phyloP scores from a whole-genome alignment of 768 basidiomycete genomes.

The Mycena filopes region DNA sequence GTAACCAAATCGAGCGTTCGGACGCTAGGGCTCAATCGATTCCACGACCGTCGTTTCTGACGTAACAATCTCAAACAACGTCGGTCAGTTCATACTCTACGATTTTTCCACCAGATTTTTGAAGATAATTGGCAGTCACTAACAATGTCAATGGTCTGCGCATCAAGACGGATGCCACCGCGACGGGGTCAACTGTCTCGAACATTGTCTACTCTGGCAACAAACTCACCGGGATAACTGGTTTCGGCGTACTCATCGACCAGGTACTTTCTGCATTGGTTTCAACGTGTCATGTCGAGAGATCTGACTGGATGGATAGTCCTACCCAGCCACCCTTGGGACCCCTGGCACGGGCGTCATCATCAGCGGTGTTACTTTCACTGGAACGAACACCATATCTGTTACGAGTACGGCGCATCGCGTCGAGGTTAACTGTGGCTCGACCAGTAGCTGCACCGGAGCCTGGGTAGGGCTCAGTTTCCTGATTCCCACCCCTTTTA shows the following conservation, averaged over 20 bases:
- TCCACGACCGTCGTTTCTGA: slow-evolving; percentile 19
- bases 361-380: slow-evolving; percentile 31
- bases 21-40: slow-evolving; percentile 27
- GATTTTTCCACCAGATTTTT: neutral
- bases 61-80: slow-evolving; percentile 33
- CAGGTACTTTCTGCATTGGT: slow-evolving; percentile 1
- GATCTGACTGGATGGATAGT: neutral
- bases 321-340: slow-evolving; percentile 29
- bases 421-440: slow-evolving; percentile 35
- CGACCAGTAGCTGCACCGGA: slow-evolving; percentile 27
- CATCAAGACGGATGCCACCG: slow-evolving; percentile 34
- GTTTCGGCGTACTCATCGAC: slow-evolving; percentile 34
- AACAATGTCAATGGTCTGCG: slow-evolving; percentile 34
- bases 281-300: too few species aligned
- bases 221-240: slow-evolving; percentile 27
- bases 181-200: slow-evolving; percentile 29
- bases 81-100: neutral
- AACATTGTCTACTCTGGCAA: slow-evolving; percentile 31
- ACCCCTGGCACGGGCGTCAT: slow-evolving; percentile 35
- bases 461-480: neutral
- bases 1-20: neutral
- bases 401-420: slow-evolving; percentile 27
- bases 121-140: slow-evolving; percentile 10
- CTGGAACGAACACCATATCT: slow-evolving; percentile 29
- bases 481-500: neutral